Evolutionary conservation across 176 grass and related monocot species (phyloP), one percentile per base, ranked within the genome.

Genomic region (Elymus sibiricus): DNA sequence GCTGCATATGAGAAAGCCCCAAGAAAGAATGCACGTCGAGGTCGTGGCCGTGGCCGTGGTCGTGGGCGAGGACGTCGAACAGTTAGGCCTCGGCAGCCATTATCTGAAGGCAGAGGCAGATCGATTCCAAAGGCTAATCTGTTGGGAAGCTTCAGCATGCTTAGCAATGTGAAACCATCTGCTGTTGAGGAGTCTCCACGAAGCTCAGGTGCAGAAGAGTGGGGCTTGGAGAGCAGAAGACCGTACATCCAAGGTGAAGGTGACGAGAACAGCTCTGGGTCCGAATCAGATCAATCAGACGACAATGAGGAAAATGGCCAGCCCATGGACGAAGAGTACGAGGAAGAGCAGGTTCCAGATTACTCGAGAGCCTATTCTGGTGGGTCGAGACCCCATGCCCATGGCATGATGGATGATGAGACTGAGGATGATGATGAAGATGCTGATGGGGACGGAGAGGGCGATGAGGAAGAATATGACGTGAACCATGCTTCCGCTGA

Each of bases 121-220:
- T 89, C 89, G 10, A 82, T 96, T 82, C 90, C 74, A 19, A 99
- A 94, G 81, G 89, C 76, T 86, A 94, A 90, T 83, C 83, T 99
- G 27, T 73, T 99, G 31, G 90, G 97, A 68, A 99, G 94, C 70
- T 99, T 99, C 88, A 96, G 90, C 79, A 90, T 89, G 71, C 87
- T 95, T 76, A 90, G 90, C 71, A 92, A 76, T 76, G 68, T 78
- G 64, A 96, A 91, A 34, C 88, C 82, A 76, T 58, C 80, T 25
- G 44, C 34, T 35, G 55, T 83, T 29, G 93, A 74, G 81, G 90
- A 91, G 53, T 90, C 93, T 87, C 89, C 97, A 55, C 83, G 25
- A 86, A 96, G 90, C 94, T 99, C 97, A 58, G 92, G 90, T 66
- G 97, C 84, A 56, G 94, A 96, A 68, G 89, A 96, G 35, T 95